These are phyloP conservation scores for Plasmopara muralis DNA, from an alignment of 352 stramenopile species.

Conservation along the genomic window DNA sequence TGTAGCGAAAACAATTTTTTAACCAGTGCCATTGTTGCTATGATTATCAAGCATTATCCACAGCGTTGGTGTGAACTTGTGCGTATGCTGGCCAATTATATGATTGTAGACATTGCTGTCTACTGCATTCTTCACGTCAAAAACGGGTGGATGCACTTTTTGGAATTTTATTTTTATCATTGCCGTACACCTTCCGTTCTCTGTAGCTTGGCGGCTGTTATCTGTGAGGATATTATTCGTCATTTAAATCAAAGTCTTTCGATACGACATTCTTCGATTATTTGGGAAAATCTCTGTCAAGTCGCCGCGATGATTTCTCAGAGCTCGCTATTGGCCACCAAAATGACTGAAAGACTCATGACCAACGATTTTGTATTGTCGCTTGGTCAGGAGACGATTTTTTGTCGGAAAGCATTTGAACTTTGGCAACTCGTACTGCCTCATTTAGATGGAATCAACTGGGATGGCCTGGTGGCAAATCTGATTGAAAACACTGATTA, in stretches of 20 bases:
- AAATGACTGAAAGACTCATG: conserved; percentile 12
- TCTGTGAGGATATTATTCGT: conserved; percentile 38
- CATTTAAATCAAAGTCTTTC: conserved; percentile 21
- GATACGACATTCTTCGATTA: conserved; percentile 25
- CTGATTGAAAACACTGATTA: conserved; percentile 49
- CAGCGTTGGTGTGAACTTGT: conserved; percentile 38
- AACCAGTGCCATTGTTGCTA: conserved; percentile 42
- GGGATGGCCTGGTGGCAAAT: conserved; percentile 41
- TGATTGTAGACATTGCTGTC: conserved; percentile 60
- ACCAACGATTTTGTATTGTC: conserved; percentile 30
- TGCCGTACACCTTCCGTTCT: conserved; percentile 36
- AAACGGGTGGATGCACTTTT: conserved; percentile 76
- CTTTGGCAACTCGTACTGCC: conserved; percentile 56
- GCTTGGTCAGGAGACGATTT: conserved; percentile 25
- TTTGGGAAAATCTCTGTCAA: conserved; percentile 80
- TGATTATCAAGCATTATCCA: conserved; percentile 46
- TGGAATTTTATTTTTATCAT: conserved; percentile 74
- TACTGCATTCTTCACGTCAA: conserved; percentile 67
- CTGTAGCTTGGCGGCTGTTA: conserved; percentile 29
- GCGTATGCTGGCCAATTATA: conserved; percentile 40
- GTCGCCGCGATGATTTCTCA: conserved; percentile 54
- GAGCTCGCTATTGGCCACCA: conserved; percentile 21
- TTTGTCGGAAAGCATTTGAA: conserved; percentile 48
- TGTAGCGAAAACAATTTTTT: conserved; percentile 30
- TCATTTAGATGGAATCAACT: conserved; percentile 53